Base-by-base conservation (phyloP, 352 stramenopile species). In the Elongisporangium anandrum region DNA sequence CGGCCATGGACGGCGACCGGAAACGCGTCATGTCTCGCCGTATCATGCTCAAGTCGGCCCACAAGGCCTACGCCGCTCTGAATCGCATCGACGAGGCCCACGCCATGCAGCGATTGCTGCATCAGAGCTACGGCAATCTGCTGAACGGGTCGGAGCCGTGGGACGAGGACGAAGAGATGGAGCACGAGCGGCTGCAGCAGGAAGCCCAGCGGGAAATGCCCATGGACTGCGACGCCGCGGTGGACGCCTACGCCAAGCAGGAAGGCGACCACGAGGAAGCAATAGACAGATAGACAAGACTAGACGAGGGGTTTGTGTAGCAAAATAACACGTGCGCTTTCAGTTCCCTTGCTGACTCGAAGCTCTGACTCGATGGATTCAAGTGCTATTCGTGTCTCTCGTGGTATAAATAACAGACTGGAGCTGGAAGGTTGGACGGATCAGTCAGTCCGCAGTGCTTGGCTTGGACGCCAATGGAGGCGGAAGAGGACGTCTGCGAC, bases 41-140 rank as follows among this genome's bases (percentile, higher is more conserved):
- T 20, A 73, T 84, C 17, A 90, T 92, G 75, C 71, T 92, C 16
- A 77, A 77, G 56, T 81, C 68, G 2, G 83, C 77, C 5, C 58
- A 79, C 48, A 63, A 65, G 7, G 83, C 83, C 17, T 92, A 90
- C 56, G 69, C 56, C 6, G 60, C 68, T 22, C 65, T 92, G 29
- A 61, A 72, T 12, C 83, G 79, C 3, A 59, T 64, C 16, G 77
- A 92, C 54, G 80, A 92, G 58, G 83, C 83, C 10, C 81, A 81
- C 45, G 80, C 83, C 19, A 79, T 92, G 39, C 63, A 70, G 53
- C 56, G 69, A 48, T 54, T 92, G 47, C 61, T 92, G 34, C 51
- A 60, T 2, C 59, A 76, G 56, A 75, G 61, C 45, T 67, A 88
- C 47, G 29, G 29, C 10, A 69, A 60, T 45, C 17, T 73, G 21